These are phyloP conservation scores for Verticillium albo-atrum DNA, from an alignment of 2,329 filamentous ascomycete genomes.

Conservation along the genomic window DNA sequence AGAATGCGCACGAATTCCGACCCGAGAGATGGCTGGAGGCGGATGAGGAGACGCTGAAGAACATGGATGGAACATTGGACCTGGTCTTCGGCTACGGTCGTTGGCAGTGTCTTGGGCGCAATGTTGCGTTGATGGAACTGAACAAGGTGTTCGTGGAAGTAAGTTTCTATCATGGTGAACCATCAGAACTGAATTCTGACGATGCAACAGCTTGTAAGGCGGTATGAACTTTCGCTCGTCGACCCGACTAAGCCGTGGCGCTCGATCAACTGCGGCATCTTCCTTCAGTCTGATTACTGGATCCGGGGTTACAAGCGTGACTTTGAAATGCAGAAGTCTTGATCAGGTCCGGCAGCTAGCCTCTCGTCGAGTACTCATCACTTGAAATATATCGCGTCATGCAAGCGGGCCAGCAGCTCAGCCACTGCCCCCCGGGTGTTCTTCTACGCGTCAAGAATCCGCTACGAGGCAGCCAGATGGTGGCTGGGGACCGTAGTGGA, in stretches of 20 bases:
- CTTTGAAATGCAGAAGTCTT: not conserved
- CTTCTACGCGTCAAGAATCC: no score
- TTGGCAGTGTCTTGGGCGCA: conserved; percentile 33
- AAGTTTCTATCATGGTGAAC: conserved; percentile 8
- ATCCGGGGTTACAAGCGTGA: conserved; percentile 2
- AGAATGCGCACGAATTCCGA: conserved; percentile 6
- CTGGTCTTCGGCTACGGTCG: conserved; percentile 33
- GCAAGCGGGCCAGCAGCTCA: no score
- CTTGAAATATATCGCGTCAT: no score
- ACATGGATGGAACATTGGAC: conserved; percentile 31
- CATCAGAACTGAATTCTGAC: not conserved
- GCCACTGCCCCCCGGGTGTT: no score
- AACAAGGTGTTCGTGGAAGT: conserved; percentile 21
- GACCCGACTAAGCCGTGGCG: conserved; percentile 25
- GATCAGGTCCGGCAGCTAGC: no score
- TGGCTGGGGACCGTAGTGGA: no score
- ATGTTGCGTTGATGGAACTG: conserved; percentile 32
- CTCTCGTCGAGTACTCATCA: no score
- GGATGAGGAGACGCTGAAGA: conserved; percentile 18
- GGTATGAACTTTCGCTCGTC: conserved; percentile 25
- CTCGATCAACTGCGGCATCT: conserved; percentile 23
- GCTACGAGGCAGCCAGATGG: no score
- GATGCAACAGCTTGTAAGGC: conserved; percentile 10
- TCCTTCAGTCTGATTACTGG: conserved; percentile 25
- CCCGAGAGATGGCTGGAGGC: conserved; percentile 15